A percentile compares a stretch with the other conserved stretches of the same genome.
Conservation (phyloP, 768 basidiomycete species). For the Lepiota brunneoincarnata region DNA sequence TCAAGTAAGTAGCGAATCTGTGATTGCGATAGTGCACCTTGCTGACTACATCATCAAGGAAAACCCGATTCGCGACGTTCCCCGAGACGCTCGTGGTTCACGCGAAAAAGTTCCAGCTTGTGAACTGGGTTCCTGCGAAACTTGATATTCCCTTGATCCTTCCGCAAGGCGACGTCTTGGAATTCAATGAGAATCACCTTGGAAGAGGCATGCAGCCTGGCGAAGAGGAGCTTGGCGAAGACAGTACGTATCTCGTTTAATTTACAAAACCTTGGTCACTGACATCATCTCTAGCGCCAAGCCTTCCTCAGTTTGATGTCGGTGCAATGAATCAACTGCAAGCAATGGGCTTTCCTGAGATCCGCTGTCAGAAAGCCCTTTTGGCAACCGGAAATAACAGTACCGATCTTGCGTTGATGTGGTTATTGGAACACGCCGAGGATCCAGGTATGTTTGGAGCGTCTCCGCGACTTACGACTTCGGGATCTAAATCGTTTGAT, state of each 20-base stretch:
- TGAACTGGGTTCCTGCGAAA: constrained; percentile 96
- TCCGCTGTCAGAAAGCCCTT: constrained; percentile 88
- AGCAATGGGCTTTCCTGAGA: constrained; percentile 86
- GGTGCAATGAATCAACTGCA: constrained; percentile 74
- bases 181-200: constrained; percentile 57
- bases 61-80: constrained; percentile 77
- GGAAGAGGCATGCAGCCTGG: constrained; percentile 67
- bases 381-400: constrained; percentile 80
- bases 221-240: constrained; percentile 70
- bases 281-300: constrained; percentile 23
- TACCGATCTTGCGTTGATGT: constrained; percentile 87
- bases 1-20: constrained; percentile 53
- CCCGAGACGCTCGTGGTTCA: constrained; percentile 88
- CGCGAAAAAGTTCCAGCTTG: constrained; percentile 90
- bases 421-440: constrained; percentile 95
- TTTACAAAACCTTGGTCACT: not conserved
- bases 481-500: not conserved
- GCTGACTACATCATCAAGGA: constrained; percentile 41
- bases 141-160: constrained; percentile 90
- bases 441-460: constrained; percentile 63
- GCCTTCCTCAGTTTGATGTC: constrained; percentile 67
- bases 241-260: constrained; percentile 28
- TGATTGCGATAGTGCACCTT: not conserved
- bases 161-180: constrained; percentile 53
- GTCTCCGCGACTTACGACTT: too few species aligned